Evolutionary conservation across 139 green algal genomes (phyloP).

Genomic region (Chlorella vulgaris): DNA sequence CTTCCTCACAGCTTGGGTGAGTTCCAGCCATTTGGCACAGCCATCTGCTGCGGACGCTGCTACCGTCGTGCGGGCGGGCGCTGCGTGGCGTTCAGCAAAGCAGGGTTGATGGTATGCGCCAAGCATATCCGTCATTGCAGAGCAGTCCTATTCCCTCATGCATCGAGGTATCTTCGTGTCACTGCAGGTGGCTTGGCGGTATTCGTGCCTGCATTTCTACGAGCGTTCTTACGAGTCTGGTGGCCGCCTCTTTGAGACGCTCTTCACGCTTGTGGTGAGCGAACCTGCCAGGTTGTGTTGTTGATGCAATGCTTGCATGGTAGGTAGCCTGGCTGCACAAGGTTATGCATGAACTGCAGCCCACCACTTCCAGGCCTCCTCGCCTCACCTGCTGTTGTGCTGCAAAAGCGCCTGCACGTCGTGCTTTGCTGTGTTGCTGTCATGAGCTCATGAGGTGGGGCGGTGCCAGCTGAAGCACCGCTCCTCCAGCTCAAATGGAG

Average conservation of each 20-base stretch:
- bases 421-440: too few species aligned
- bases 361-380: background rate
- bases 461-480: too few species aligned
- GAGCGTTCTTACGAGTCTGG: background rate
- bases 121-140: too few species aligned
- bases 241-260: background rate
- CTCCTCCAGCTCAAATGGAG: too few species aligned
- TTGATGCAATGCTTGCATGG: background rate
- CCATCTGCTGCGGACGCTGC: too few species aligned
- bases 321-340: background rate
- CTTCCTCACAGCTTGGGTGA: background rate
- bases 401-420: background rate
- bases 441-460: too few species aligned
- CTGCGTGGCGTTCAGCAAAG: too few species aligned
- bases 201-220: background rate
- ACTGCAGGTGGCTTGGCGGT: conserved; percentile 2
- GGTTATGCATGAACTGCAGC: background rate
- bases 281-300: background rate
- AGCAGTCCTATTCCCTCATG: too few species aligned
- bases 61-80: too few species aligned
- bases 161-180: too few species aligned
- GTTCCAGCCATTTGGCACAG: too few species aligned
- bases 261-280: background rate
- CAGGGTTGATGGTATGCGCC: too few species aligned
- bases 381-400: background rate